Percentiles rank a stretch among this genome's conserved stretches.
Evolutionary conservation across 176 grass and related monocot species (phyloP).

Genomic region (Oryza glaberrima): DNA sequence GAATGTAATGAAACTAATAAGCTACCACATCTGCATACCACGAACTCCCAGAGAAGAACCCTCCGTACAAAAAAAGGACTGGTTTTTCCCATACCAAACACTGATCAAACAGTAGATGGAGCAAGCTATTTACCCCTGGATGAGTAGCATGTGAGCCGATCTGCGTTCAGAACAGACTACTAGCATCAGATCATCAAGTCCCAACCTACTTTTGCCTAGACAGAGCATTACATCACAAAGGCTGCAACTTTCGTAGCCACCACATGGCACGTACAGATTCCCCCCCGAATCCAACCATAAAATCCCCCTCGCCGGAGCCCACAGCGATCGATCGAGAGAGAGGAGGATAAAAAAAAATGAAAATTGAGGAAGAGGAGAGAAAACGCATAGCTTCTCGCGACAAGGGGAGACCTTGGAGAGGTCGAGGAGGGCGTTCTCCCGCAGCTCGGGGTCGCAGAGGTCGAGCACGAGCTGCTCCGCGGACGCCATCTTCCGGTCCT

Average conservation of each 20-base stretch:
- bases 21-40: background rate
- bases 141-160: background rate
- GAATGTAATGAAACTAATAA: background rate
- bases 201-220: conserved; percentile 6
- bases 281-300: background rate
- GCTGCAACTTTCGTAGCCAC: conserved; percentile 6
- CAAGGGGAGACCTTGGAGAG: conserved; percentile 66
- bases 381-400: background rate
- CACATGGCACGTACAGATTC: conserved; percentile 1
- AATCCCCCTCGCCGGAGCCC: background rate
- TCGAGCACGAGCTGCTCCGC: conserved; percentile 90
- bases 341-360: background rate
- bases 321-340: background rate
- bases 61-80: background rate
- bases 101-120: background rate
- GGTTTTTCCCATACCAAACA: background rate
- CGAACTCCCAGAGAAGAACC: background rate
- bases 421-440: conserved; percentile 70
- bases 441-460: conserved; percentile 74
- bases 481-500: conserved; percentile 64
- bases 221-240: background rate
- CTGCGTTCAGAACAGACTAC: background rate
- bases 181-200: conserved; percentile 1
- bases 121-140: background rate
- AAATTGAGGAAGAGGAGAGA: background rate